Evolutionary conservation across 495 filamentous ascomycete genomes (phyloP).

Genomic region (Trichoderma virens): DNA sequence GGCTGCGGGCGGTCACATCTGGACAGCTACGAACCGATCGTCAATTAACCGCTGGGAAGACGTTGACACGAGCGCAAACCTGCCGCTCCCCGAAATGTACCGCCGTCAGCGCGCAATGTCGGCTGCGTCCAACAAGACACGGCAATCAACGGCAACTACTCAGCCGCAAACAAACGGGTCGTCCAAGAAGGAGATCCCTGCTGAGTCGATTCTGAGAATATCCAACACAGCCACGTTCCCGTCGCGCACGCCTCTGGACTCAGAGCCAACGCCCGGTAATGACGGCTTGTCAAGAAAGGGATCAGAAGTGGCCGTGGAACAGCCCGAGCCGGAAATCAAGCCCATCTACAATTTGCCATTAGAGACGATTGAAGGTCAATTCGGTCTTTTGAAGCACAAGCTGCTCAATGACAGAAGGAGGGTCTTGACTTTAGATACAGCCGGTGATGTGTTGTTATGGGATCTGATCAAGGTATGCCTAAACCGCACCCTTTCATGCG

Average conservation of each 20-base stretch:
- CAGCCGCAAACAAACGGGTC: conserved; percentile 23
- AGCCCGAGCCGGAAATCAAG: conserved; percentile 46
- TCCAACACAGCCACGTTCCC: conserved; percentile 79
- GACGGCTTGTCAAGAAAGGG: conserved; percentile 36
- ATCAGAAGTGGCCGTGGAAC: conserved; percentile 54
- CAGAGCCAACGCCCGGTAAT: conserved; percentile 35
- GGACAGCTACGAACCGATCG: conserved; percentile 89
- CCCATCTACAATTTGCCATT: conserved; percentile 70
- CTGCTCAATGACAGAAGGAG: conserved; percentile 85
- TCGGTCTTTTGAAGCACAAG: conserved; percentile 88
- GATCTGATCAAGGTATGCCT: conserved; percentile 69
- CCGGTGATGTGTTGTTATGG: conserved; percentile 94
- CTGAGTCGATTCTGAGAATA: conserved; percentile 65
- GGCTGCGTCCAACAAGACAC: conserved; percentile 28
- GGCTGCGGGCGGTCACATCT: conserved; percentile 71
- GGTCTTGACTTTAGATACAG: conserved; percentile 86
- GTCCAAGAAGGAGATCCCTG: conserved; percentile 59
- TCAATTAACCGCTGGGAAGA: conserved; percentile 93
- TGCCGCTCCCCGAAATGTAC: conserved; percentile 45
- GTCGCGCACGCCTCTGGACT: conserved; percentile 13
- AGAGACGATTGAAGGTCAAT: conserved; percentile 88
- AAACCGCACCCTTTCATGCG: not conserved
- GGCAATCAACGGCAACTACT: conserved; percentile 20
- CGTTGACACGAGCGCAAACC: conserved; percentile 60
- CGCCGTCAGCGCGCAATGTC: conserved; percentile 48